phyloP scores from a whole-genome alignment of 2,329 filamentous ascomycete species.

The Corinectria fuckeliana region DNA sequence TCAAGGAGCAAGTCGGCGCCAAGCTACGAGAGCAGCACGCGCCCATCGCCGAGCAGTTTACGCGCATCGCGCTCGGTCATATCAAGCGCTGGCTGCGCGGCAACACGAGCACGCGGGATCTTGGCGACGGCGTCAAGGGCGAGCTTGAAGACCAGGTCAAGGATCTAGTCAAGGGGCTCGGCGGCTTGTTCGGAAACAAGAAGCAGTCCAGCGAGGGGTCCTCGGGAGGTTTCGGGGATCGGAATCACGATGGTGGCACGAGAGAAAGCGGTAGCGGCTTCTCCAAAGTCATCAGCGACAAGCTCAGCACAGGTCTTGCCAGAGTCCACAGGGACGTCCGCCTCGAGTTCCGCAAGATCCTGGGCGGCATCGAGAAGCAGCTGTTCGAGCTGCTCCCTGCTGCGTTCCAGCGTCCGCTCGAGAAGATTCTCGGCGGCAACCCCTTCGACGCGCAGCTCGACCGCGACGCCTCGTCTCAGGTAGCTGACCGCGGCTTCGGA shows the following conservation, averaged over 20 bases:
- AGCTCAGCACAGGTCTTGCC: slow-evolving; percentile 52
- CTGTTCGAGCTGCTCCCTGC: slow-evolving; percentile 54
- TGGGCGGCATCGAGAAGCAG: slow-evolving; percentile 53
- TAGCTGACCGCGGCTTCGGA: slow-evolving; percentile 48
- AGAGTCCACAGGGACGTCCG: slow-evolving; percentile 53
- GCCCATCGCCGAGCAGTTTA: slow-evolving; percentile 54
- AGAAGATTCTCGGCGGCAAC: slow-evolving; percentile 55
- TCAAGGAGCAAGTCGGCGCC: slow-evolving; percentile 51
- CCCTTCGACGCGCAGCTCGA: slow-evolving; percentile 54
- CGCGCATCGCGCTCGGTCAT: slow-evolving; percentile 52
- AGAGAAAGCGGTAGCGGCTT: slow-evolving; percentile 45
- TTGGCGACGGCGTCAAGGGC: slow-evolving; percentile 52
- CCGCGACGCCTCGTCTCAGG: slow-evolving; percentile 37
- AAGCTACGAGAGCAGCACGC: slow-evolving; percentile 51
- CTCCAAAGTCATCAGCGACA: slow-evolving; percentile 54
- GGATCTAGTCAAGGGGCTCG: slow-evolving; percentile 52
- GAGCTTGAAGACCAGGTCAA: slow-evolving; percentile 54
- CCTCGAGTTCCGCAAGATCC: slow-evolving; percentile 53
- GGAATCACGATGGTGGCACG: slow-evolving; percentile 35
- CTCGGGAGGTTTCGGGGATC: slow-evolving; percentile 42
- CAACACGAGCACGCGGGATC: slow-evolving; percentile 49
- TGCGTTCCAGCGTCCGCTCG: slow-evolving; percentile 50
- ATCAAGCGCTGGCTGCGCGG: slow-evolving; percentile 54
- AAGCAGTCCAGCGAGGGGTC: slow-evolving; percentile 42
- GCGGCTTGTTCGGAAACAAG: slow-evolving; percentile 49